A percentile compares a stretch with the other conserved stretches of the same genome.
Conservation (phyloP, 495 filamentous ascomycete species). For the Tuber melanosporum region DNA sequence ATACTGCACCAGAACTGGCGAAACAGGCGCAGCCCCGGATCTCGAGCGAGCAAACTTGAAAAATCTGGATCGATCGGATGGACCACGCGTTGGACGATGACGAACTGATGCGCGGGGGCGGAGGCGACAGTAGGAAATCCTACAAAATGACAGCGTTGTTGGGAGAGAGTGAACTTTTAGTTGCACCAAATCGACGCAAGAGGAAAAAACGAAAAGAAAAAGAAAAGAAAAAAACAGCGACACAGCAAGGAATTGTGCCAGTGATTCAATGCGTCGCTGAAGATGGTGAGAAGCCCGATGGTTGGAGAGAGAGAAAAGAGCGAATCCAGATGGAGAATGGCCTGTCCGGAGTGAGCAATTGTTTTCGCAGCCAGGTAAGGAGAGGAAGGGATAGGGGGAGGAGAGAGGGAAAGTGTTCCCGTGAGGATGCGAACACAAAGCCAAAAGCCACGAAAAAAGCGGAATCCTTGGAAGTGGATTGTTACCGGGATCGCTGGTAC, state of each 20-base stretch:
- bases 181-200: not conserved
- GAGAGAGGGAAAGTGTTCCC: not conserved
- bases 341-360: not conserved
- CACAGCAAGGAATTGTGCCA: not conserved
- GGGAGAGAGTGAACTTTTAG: not conserved
- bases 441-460: not conserved
- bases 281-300: not conserved
- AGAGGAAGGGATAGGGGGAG: not conserved
- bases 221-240: not conserved
- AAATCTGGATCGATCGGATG: not conserved
- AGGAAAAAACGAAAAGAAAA: not conserved
- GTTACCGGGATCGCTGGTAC: not conserved
- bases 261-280: not conserved
- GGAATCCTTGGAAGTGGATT: not conserved
- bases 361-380: slow-evolving; percentile 1
- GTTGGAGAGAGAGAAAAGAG: not conserved
- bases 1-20: not conserved
- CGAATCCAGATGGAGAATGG: not conserved
- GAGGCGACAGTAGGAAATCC: not conserved
- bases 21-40: not conserved
- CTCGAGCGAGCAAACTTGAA: not conserved
- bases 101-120: not conserved
- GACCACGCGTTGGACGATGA: not conserved
- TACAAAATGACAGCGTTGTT: not conserved
- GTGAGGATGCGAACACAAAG: not conserved